Conservation (phyloP, 805 yeast genomes). For the Candida nonsorbophila region DNA sequence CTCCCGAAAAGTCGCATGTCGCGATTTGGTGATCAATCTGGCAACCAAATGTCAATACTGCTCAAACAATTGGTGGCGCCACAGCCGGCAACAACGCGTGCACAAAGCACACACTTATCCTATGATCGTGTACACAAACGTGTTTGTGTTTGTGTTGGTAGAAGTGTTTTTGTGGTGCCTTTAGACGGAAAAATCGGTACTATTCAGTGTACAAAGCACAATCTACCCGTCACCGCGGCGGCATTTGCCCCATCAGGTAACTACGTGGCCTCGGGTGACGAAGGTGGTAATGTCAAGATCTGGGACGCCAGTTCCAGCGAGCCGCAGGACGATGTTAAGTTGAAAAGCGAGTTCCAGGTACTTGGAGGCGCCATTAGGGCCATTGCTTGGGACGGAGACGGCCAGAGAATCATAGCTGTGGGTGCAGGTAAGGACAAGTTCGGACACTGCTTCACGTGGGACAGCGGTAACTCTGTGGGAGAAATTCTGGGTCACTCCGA, state of each 20-base stretch:
- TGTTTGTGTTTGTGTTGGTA: slow-evolving; percentile 78
- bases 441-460: slow-evolving; percentile 92
- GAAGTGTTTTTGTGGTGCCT: slow-evolving; percentile 68
- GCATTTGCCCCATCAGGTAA: slow-evolving; percentile 85
- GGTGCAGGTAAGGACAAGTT: slow-evolving; percentile 90
- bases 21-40: no score
- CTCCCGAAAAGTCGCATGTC: no score
- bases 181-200: slow-evolving; percentile 44
- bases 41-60: slow-evolving; percentile 18
- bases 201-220: slow-evolving; percentile 71
- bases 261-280: slow-evolving; percentile 90
- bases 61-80: slow-evolving; percentile 53
- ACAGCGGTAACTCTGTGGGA: slow-evolving; percentile 95
- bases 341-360: slow-evolving; percentile 78
- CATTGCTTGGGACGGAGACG: slow-evolving; percentile 89
- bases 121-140: slow-evolving; percentile 67
- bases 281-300: slow-evolving; percentile 79
- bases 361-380: slow-evolving; percentile 78
- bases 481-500: slow-evolving; percentile 92
- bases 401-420: slow-evolving; percentile 81
- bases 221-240: slow-evolving; percentile 71
- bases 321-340: slow-evolving; percentile 27
- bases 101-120: slow-evolving; percentile 63
- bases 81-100: slow-evolving; percentile 73
- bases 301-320: slow-evolving; percentile 59